Evolutionary conservation across 495 filamentous ascomycete genomes (phyloP).

Genomic region (Coniosporium apollinis): DNA sequence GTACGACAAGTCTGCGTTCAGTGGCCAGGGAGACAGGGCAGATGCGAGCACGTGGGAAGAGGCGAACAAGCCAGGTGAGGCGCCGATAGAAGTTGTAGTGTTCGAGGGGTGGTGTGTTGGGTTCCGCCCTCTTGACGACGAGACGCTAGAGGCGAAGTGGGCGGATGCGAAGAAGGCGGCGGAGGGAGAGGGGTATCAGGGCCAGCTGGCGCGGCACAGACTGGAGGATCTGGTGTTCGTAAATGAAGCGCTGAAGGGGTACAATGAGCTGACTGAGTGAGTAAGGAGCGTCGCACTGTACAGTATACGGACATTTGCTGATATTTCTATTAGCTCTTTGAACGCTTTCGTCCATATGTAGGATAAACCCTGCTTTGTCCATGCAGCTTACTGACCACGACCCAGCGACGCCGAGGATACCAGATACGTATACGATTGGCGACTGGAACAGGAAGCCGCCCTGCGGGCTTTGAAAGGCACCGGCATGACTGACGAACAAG

Average conservation of each 20-base stretch:
- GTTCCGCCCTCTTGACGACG: constrained; percentile 47
- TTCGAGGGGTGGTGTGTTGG: constrained; percentile 92
- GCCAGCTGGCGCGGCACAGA: constrained; percentile 37
- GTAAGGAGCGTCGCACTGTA: too few relatives aligned
- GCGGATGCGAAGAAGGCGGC: constrained; percentile 31
- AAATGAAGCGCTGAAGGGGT: constrained; percentile 49
- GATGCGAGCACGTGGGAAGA: constrained; percentile 40
- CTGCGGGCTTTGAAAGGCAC: constrained; percentile 45
- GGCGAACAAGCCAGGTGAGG: constrained; percentile 39
- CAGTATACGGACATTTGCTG: too few relatives aligned
- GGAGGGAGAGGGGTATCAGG: constrained; percentile 26
- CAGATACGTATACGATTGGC: constrained; percentile 75
- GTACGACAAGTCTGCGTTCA: constrained; percentile 72
- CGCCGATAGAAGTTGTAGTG: constrained; percentile 47
- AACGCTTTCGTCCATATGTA: constrained; percentile 77
- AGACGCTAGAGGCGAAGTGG: constrained; percentile 41
- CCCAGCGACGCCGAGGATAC: constrained; percentile 56
- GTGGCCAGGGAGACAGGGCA: constrained; percentile 63
- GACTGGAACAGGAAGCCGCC: constrained; percentile 59
- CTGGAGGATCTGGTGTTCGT: constrained; percentile 55
- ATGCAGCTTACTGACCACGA: constrained; percentile 2
- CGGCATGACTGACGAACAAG: constrained; percentile 64
- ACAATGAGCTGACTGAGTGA: constrained; percentile 56
- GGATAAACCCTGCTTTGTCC: constrained; percentile 9
- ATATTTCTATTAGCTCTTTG: constrained; percentile 31